phyloP scores from a whole-genome alignment of 148 eudicot genomes.

The Drosera capensis region DNA sequence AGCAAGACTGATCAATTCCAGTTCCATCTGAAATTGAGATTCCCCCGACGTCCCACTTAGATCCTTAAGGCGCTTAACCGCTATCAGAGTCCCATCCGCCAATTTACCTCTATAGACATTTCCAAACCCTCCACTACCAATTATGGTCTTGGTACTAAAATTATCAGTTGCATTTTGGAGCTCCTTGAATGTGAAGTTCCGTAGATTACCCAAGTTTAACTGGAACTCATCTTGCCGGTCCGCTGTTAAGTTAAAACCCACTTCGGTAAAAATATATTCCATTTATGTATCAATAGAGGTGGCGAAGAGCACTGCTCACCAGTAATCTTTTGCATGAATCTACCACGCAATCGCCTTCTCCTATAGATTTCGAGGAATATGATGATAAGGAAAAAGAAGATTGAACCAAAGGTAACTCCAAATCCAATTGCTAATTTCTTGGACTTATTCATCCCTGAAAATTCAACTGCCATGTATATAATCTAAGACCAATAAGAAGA shows the following conservation, averaged over 20 bases:
- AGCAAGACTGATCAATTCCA: constrained; percentile 90
- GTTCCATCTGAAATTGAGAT: constrained; percentile 72
- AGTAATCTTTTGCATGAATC: constrained; percentile 48
- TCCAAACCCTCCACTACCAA: constrained; percentile 94
- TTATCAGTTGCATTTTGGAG: constrained; percentile 62
- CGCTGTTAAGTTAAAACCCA: constrained; percentile 13
- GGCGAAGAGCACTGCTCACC: constrained; percentile 29
- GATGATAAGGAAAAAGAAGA: constrained; percentile 23
- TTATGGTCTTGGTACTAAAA: constrained; percentile 79
- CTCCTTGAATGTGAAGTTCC: constrained; percentile 65
- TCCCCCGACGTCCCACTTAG: constrained; percentile 68
- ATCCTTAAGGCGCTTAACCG: constrained; percentile 85
- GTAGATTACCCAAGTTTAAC: constrained; percentile 55
- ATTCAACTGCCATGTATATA: neutral
- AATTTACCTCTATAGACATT: constrained; percentile 81
- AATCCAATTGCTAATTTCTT: constrained; percentile 72
- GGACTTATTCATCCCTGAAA: constrained; percentile 42
- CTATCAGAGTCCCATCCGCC: constrained; percentile 60
- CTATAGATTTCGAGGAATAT: constrained; percentile 33
- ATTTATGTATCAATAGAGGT: neutral
- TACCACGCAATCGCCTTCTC: constrained; percentile 31
- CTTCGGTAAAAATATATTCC: neutral
- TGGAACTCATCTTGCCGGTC: constrained; percentile 67
- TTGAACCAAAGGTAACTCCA: constrained; percentile 61
- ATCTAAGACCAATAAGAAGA: neutral